A percentile compares a stretch with the other conserved stretches of the same genome.
Conservation (phyloP, 495 filamentous ascomycete genomes). For the Xylaria cubensis region DNA sequence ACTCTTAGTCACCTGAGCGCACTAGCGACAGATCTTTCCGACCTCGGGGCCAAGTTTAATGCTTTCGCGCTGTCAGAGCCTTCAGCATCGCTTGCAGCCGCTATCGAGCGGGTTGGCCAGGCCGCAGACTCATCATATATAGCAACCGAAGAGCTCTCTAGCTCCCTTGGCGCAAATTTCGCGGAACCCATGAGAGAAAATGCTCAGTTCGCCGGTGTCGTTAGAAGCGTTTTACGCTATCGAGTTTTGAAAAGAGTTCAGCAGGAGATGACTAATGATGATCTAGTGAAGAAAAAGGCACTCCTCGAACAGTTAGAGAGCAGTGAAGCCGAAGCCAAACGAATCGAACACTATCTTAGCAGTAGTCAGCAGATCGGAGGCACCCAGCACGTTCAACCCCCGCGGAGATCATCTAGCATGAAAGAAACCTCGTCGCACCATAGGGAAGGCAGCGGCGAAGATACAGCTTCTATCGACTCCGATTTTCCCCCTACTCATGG, state of each 20-base stretch:
- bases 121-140: constrained; percentile 96
- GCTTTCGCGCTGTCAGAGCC: constrained; percentile 96
- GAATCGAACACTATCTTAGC: constrained; percentile 89
- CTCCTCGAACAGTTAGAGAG: constrained; percentile 83
- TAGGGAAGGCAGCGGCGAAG: constrained; percentile 60
- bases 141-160: constrained; percentile 88
- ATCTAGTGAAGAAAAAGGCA: constrained; percentile 79
- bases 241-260: constrained; percentile 91
- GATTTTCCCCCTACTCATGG: constrained; percentile 92
- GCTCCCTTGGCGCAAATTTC: constrained; percentile 82
- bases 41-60: constrained; percentile 92
- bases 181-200: constrained; percentile 97
- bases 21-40: constrained; percentile 85
- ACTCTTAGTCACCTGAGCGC: constrained; percentile 83
- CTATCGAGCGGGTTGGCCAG: constrained; percentile 93
- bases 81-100: constrained; percentile 83
- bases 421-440: constrained; percentile 56
- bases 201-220: constrained; percentile 95
- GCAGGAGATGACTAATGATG: constrained; percentile 94
- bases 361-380: constrained; percentile 62
- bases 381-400: constrained; percentile 50
- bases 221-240: constrained; percentile 85
- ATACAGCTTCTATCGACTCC: constrained; percentile 86
- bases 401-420: constrained; percentile 69
- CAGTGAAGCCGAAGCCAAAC: constrained; percentile 87